Evolutionary conservation across 2,329 filamentous ascomycete genomes (phyloP).

Genomic region (Ophiostoma tasmaniense): DNA sequence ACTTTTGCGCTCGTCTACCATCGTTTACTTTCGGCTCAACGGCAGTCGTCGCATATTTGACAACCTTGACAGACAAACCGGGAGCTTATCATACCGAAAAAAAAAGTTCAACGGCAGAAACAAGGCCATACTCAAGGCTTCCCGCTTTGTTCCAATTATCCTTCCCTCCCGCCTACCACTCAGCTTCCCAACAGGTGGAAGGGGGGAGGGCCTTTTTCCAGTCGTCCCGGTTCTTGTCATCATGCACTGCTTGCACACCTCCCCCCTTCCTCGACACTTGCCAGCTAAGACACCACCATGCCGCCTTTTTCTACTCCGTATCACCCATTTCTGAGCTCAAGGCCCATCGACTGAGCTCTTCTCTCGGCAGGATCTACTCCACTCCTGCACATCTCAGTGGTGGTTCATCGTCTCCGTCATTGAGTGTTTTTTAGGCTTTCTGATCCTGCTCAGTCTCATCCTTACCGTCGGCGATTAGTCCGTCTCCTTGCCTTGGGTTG

Average conservation of each 20-base stretch:
- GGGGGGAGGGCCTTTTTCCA: neutral
- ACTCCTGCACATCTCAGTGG: neutral
- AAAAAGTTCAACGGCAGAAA: neutral
- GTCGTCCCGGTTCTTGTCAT: neutral
- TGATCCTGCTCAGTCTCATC: neutral
- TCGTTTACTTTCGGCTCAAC: neutral
- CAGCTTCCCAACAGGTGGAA: neutral
- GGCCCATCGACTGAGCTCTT: neutral
- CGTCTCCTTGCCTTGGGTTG: neutral
- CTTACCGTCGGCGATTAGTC: neutral
- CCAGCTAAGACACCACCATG: neutral
- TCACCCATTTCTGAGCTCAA: neutral
- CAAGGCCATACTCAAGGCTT: neutral
- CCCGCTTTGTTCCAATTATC: neutral
- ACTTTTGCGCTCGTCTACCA: neutral
- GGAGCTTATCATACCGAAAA: neutral
- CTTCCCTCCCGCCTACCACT: neutral
- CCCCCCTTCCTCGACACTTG: neutral
- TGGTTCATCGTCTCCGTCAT: neutral
- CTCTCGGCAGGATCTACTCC: neutral
- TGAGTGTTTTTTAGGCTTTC: neutral
- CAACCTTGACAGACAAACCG: neutral
- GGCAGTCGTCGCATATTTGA: neutral
- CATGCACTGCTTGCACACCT: neutral
- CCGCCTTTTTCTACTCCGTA: slow-evolving; percentile 2